Base-by-base conservation (phyloP, 2,329 filamentous ascomycete species). In the Exophiala sideris region DNA sequence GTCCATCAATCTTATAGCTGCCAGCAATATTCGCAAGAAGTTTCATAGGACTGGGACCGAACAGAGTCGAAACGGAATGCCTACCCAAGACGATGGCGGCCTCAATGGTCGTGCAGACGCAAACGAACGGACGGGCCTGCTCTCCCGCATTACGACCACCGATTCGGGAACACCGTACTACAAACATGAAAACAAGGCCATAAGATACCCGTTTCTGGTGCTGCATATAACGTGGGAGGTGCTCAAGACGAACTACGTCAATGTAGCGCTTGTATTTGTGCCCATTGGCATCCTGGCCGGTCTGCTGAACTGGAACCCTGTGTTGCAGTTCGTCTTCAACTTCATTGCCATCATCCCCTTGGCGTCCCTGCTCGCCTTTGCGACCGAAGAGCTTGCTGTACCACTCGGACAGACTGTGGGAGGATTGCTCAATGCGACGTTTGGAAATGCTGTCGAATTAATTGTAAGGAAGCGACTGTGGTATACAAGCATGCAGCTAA, bases 391-490 rank as follows among this genome's bases (percentile, higher is more conserved):
- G 67, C 67, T 85, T 57, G 77, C 80, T 3, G 80, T 77, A 4
- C 81, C 81, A 48, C 71, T 85, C 58, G 82, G 82, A 4, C 80
- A 85, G 66, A 83, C 82, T 0, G 65, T 85, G 11, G 82, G 82
- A 52, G 82, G 82, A 11, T 64, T 85, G 66, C 76, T 85, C 75
- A 85, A 85, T 70, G 83, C 82, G 24, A 85, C 83, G 0, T 85
- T 85, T 68, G 82, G 82, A 52, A 85, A 85, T 72, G 82, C 83
- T 1, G 83, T 85, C 20, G 82, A 85, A 65, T 69, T 85, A 57
- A 85, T 85, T 70, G 82, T 83, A 94, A 60, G 76, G 89, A 56
- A 70, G 89, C 58, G 76, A 88, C 90, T 90, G 68, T 86, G 87
- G 24, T 89, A 87, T 0, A 90, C 89, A 10, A 45, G 36, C 18